Evolutionary conservation across 768 basidiomycete species (phyloP).

Genomic region (Nidularia pulvinata): DNA sequence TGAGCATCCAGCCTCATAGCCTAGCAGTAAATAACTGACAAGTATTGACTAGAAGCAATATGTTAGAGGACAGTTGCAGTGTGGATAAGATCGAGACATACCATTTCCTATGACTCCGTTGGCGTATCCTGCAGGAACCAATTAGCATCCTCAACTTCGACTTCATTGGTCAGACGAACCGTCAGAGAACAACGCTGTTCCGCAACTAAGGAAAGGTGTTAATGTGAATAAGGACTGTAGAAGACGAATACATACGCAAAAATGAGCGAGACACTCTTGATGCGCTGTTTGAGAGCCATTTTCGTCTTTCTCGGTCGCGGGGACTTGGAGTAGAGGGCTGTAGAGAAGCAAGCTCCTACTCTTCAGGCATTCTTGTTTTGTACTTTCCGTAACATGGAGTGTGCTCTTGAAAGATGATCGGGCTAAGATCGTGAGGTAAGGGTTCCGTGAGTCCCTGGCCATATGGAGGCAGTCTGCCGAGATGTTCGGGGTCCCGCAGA

Average conservation of each 20-base stretch:
- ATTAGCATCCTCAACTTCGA: background rate
- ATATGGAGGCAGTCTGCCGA: too few relatives aligned
- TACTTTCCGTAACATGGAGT: too few relatives aligned
- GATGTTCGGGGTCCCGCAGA: too few relatives aligned
- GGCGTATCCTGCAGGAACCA: slow-evolving; percentile 59
- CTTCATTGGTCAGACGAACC: slow-evolving; percentile 35
- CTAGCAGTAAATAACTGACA: slow-evolving; percentile 32
- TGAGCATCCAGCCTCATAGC: background rate
- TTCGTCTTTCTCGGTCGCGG: background rate
- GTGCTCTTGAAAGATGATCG: too few relatives aligned
- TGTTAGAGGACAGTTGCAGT: background rate
- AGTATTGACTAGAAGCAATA: slow-evolving; percentile 55
- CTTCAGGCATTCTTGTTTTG: too few relatives aligned
- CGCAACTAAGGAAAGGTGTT: slow-evolving; percentile 49
- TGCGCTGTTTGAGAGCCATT: slow-evolving; percentile 26
- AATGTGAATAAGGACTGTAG: background rate
- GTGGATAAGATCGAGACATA: slow-evolving; percentile 28
- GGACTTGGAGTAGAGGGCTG: background rate
- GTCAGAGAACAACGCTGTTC: slow-evolving; percentile 88
- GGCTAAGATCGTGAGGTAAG: too few relatives aligned
- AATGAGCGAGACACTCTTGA: slow-evolving; percentile 73
- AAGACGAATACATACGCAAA: slow-evolving; percentile 62
- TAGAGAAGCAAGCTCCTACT: background rate
- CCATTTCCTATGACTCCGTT: slow-evolving; percentile 80
- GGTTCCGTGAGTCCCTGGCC: too few relatives aligned